These are phyloP conservation scores for Aspergillus bridgeri DNA, from an alignment of 495 filamentous ascomycete genomes.

Conservation along the genomic window DNA sequence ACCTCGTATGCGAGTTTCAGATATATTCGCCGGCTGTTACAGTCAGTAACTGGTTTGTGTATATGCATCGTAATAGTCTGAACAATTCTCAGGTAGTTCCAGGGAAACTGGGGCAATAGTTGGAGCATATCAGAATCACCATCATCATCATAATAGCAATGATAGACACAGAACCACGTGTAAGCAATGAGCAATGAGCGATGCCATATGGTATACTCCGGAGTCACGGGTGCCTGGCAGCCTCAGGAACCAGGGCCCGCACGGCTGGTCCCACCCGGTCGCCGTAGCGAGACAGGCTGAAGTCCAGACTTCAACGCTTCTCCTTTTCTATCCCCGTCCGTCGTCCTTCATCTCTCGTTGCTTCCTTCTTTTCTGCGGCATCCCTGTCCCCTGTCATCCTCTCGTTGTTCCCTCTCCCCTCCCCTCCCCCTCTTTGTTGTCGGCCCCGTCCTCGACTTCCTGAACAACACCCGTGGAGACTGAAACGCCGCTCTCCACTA, in stretches of 20 bases:
- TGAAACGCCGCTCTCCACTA: constrained; percentile 7
- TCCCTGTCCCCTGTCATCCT: neutral
- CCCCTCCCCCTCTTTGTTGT: neutral
- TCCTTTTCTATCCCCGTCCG: neutral
- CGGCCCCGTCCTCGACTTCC: neutral
- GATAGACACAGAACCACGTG: too few species aligned
- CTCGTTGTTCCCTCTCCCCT: neutral
- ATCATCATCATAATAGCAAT: too few species aligned
- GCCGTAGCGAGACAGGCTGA: constrained; percentile 1
- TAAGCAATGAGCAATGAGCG: too few species aligned
- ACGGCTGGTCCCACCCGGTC: neutral
- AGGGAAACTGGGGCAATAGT: too few species aligned
- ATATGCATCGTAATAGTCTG: too few species aligned
- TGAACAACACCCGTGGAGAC: neutral
- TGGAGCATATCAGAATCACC: too few species aligned
- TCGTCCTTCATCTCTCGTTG: neutral
- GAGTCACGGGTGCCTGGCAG: constrained; percentile 1
- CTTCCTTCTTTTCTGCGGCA: neutral
- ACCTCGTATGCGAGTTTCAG: too few species aligned
- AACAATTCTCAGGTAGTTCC: too few species aligned
- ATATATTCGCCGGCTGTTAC: too few species aligned
- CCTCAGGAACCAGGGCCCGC: constrained; percentile 2
- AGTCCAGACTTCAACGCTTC: constrained; percentile 5
- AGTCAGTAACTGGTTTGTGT: too few species aligned
- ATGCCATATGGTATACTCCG: too few species aligned